These are phyloP conservation scores for Saturnispora bothae DNA, from an alignment of 805 yeast species.

Conservation along the genomic window DNA sequence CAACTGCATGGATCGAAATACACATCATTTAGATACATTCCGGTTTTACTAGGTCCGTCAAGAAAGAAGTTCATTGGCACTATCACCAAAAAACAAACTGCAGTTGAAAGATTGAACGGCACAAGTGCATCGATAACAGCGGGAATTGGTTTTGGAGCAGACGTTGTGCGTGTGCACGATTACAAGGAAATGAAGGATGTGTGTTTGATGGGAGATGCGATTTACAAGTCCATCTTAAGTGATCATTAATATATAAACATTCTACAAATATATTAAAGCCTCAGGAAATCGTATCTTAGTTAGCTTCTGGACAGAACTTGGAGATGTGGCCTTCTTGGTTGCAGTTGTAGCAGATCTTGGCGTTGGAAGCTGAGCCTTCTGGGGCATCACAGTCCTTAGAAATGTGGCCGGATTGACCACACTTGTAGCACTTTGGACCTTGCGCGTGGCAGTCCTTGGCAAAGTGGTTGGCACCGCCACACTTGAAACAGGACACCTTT, in stretches of 20 bases:
- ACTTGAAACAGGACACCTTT: slow-evolving; percentile 67
- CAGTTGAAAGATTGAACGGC: slow-evolving; percentile 60
- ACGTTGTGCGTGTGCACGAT: slow-evolving; percentile 85
- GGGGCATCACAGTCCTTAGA: slow-evolving; percentile 63
- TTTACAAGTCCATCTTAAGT: slow-evolving; percentile 36
- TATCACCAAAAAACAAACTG: slow-evolving; percentile 44
- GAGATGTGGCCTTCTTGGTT: slow-evolving; percentile 82
- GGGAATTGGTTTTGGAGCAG: slow-evolving; percentile 61
- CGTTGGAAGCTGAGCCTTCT: slow-evolving; percentile 28
- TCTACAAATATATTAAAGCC: too few relatives aligned
- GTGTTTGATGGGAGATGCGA: slow-evolving; percentile 59
- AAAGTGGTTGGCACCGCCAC: slow-evolving; percentile 89
- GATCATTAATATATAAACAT: background rate
- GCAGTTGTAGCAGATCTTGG: slow-evolving; percentile 64
- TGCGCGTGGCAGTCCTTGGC: slow-evolving; percentile 77
- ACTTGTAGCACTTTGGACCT: slow-evolving; percentile 74
- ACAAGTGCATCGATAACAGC: slow-evolving; percentile 70
- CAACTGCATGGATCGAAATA: slow-evolving; percentile 22
- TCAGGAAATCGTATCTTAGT: too few relatives aligned
- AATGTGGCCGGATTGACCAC: slow-evolving; percentile 86
- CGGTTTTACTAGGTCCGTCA: slow-evolving; percentile 78
- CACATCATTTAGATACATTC: slow-evolving; percentile 41
- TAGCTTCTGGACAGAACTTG: slow-evolving; percentile 44
- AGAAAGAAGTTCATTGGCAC: slow-evolving; percentile 80
- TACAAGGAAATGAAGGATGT: slow-evolving; percentile 47